phyloP scores from a whole-genome alignment of 1,139 yeast species.

The Pichia cactophila region DNA sequence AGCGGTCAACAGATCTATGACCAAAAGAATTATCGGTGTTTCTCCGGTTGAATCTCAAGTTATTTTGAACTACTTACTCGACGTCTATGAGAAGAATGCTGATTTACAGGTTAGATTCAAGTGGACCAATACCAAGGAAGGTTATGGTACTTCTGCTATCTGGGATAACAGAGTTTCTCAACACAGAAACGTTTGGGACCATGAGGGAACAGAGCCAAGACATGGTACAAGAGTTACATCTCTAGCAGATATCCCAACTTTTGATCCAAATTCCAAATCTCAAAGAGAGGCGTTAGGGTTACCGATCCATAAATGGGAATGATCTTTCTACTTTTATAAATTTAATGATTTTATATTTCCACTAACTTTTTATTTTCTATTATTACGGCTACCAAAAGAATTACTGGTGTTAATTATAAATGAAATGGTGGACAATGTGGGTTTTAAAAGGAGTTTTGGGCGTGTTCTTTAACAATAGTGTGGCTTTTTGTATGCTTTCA shows the following conservation, averaged over 20 bases:
- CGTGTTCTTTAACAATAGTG: no score
- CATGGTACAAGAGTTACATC: slow-evolving; percentile 56
- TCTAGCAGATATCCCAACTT: slow-evolving; percentile 48
- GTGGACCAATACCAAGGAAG: slow-evolving; percentile 40
- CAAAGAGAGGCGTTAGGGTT: slow-evolving; percentile 49
- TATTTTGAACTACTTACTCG: slow-evolving; percentile 35
- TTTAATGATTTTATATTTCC: no score
- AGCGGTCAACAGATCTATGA: slow-evolving; percentile 38
- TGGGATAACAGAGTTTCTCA: slow-evolving; percentile 53
- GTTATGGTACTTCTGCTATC: slow-evolving; percentile 46
- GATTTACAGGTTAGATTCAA: slow-evolving; percentile 49
- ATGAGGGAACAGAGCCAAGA: slow-evolving; percentile 42
- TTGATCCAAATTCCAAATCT: slow-evolving; percentile 43
- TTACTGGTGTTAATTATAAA: no score
- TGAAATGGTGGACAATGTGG: no score
- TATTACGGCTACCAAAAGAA: no score
- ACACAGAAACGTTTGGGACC: slow-evolving; percentile 41
- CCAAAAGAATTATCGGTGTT: slow-evolving; percentile 39
- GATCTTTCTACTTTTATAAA: neutral
- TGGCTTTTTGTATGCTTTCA: no score
- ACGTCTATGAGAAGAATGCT: slow-evolving; percentile 37
- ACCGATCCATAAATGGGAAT: slow-evolving; percentile 14
- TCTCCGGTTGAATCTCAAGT: slow-evolving; percentile 34
- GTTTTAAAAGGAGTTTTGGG: no score
- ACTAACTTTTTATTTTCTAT: no score